Percentiles rank a stretch among this genome's conserved stretches.
phyloP scores from a whole-genome alignment of 2,329 filamentous ascomycete genomes.

The Aspergillus versicolor region DNA sequence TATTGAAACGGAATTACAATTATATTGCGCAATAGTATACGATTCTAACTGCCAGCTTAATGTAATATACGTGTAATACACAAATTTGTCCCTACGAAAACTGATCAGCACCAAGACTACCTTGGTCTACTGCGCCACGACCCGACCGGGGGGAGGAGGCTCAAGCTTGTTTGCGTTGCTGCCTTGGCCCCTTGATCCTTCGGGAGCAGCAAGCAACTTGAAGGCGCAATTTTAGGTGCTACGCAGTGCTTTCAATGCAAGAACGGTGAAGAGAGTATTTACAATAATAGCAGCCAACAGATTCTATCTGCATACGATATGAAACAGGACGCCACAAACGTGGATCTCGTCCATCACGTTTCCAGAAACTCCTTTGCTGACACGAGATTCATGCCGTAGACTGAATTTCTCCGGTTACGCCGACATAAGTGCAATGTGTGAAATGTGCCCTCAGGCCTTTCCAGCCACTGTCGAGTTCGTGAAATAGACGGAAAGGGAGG shows the following conservation, averaged over 20 bases:
- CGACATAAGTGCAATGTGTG: conserved; percentile 22
- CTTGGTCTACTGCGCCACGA: background rate
- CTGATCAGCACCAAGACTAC: background rate
- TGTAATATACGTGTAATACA: background rate
- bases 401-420: conserved; percentile 24
- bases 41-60: too few species aligned
- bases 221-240: background rate
- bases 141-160: background rate
- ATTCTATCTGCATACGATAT: conserved; percentile 18
- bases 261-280: background rate
- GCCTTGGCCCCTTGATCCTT: background rate
- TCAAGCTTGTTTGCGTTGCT: background rate
- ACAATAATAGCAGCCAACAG: conserved; percentile 12
- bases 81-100: background rate
- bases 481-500: background rate
- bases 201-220: background rate
- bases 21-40: background rate
- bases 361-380: conserved; percentile 22
- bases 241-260: background rate
- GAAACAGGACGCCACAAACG: conserved; percentile 11
- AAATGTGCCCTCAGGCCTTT: conserved; percentile 1
- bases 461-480: background rate
- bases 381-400: conserved; percentile 19
- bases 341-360: conserved; percentile 16
- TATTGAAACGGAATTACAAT: background rate